Conservation (phyloP, 1,139 yeast species). For the Chernovozyma sophiae-reginae region DNA sequence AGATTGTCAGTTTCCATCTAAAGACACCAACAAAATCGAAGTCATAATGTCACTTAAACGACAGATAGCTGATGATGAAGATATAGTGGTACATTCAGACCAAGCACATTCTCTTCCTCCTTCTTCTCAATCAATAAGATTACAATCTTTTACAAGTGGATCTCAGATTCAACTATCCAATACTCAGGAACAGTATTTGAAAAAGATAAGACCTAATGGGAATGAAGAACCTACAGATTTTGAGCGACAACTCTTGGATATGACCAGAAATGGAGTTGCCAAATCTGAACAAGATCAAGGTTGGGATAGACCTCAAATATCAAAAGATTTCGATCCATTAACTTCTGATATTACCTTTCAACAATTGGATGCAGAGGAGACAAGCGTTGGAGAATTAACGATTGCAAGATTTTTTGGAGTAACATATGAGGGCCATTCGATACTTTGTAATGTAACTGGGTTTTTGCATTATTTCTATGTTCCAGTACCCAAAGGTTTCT, state of each 20-base stretch:
- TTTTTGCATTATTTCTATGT: conserved; percentile 88
- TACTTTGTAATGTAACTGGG: conserved; percentile 84
- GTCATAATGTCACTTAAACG: conserved; percentile 6
- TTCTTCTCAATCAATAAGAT: conserved; percentile 29
- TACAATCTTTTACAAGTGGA: conserved; percentile 7
- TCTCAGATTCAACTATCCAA: conserved; percentile 21
- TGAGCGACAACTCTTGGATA: conserved; percentile 58
- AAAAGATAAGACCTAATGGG: conserved; percentile 33
- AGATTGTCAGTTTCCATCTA: too few species aligned
- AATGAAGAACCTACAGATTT: conserved; percentile 54
- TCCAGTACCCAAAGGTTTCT: conserved; percentile 82
- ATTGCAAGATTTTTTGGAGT: conserved; percentile 88
- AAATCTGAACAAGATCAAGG: conserved; percentile 43
- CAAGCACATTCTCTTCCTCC: conserved; percentile 45
- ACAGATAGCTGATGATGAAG: conserved; percentile 2
- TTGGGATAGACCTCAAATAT: conserved; percentile 60
- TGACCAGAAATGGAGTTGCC: conserved; percentile 44
- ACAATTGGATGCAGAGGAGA: conserved; percentile 93
- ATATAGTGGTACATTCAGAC: conserved; percentile 10
- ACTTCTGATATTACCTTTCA: conserved; percentile 67
- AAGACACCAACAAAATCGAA: too few species aligned
- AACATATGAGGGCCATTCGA: conserved; percentile 81
- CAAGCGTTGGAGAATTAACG: conserved; percentile 51
- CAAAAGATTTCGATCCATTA: conserved; percentile 45
- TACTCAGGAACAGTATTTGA: conserved; percentile 32